Evolutionary conservation across 2,329 filamentous ascomycete species (phyloP).

Genomic region (Trichoderma sp.): DNA sequence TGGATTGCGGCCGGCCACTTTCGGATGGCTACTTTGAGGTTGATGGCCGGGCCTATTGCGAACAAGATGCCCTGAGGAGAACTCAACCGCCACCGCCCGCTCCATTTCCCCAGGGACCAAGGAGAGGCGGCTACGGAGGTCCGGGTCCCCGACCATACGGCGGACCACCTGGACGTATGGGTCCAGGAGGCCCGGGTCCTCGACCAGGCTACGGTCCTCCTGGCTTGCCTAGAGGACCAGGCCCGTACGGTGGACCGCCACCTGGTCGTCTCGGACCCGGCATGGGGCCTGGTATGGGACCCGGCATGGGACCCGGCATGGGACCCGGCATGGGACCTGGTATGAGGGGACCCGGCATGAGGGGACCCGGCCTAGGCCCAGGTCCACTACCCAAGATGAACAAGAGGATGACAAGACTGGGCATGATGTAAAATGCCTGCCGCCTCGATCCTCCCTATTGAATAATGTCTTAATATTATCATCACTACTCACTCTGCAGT

Average conservation of each 20-base stretch:
- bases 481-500: not conserved
- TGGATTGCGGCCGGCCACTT: slow-evolving; percentile 70
- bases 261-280: slow-evolving; percentile 17
- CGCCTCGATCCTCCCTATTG: not conserved
- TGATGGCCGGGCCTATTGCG: slow-evolving; percentile 75
- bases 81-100: slow-evolving; percentile 35
- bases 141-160: slow-evolving; percentile 11
- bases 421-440: slow-evolving; percentile 47
- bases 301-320: slow-evolving; percentile 17
- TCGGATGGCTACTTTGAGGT: slow-evolving; percentile 90
- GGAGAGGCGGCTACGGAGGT: slow-evolving; percentile 11
- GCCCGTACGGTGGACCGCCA: slow-evolving; percentile 20
- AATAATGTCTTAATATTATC: slow-evolving; percentile 7
- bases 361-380: slow-evolving; percentile 20
- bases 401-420: slow-evolving; percentile 59
- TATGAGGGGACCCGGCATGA: slow-evolving; percentile 17
- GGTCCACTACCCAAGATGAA: slow-evolving; percentile 48
- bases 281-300: slow-evolving; percentile 17
- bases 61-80: slow-evolving; percentile 71
- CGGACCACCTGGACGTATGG: slow-evolving; percentile 23
- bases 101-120: not conserved
- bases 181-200: slow-evolving; percentile 21
- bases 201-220: slow-evolving; percentile 20
- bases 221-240: slow-evolving; percentile 17
- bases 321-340: slow-evolving; percentile 20